Evolutionary conservation across 1,284 basidiomycete species (phyloP).

Genomic region (Earliella scabrosa): DNA sequence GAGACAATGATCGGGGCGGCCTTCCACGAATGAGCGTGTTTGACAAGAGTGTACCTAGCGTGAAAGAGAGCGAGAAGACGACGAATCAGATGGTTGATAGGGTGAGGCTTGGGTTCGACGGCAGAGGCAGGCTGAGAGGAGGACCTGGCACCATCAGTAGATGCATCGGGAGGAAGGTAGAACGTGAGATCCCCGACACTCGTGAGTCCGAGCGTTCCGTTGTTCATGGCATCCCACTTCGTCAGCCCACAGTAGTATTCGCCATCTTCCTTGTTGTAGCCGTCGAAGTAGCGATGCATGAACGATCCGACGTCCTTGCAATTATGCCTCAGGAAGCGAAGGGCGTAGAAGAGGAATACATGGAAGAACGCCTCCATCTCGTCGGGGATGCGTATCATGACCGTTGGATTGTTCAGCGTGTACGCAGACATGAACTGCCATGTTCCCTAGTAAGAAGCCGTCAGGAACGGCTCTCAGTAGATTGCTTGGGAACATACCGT

Average conservation of each 20-base stretch:
- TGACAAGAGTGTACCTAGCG: too few species aligned
- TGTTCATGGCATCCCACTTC: background rate
- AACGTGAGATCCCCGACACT: background rate
- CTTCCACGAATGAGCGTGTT: too few species aligned
- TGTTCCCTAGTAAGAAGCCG: conserved; percentile 10
- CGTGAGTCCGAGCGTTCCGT: background rate
- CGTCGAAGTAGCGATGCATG: conserved; percentile 16
- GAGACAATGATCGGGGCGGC: too few species aligned
- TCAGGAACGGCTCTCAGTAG: background rate
- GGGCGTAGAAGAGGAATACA: conserved; percentile 9
- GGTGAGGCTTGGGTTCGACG: too few species aligned
- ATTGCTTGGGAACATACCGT: background rate
- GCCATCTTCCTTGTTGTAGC: background rate
- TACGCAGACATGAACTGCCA: conserved; percentile 18
- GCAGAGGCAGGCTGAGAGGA: too few species aligned
- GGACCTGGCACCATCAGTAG: too few species aligned
- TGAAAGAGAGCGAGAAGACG: too few species aligned
- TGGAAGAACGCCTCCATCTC: conserved; percentile 23
- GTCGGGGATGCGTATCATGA: conserved; percentile 3
- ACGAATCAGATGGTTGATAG: too few species aligned
- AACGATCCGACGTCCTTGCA: conserved; percentile 5
- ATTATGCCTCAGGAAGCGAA: conserved; percentile 14
- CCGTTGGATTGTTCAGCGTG: background rate
- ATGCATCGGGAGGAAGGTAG: background rate
- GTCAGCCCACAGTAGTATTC: background rate